Conservation (phyloP, 2,329 filamentous ascomycete genomes). For the Aspergillus phoenicis region DNA sequence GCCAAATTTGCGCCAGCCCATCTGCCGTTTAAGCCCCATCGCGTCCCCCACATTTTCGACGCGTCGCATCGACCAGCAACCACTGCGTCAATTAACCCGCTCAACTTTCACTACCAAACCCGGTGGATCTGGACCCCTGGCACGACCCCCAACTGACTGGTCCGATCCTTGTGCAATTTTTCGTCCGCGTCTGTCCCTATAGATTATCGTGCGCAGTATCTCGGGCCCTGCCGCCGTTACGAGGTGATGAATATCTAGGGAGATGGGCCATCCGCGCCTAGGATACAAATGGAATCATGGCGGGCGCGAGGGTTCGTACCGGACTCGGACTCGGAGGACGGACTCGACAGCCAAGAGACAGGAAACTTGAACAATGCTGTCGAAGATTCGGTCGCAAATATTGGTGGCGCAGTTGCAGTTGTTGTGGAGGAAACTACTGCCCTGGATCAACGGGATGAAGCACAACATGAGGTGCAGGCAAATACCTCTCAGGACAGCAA, state of each 20-base stretch:
- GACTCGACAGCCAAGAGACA: slow-evolving; percentile 39
- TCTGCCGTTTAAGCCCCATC: slow-evolving; percentile 17
- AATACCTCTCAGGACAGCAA: not conserved
- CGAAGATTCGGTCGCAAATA: slow-evolving; percentile 19
- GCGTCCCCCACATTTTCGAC: slow-evolving; percentile 33
- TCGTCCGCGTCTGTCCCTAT: not conserved
- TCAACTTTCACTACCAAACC: not conserved
- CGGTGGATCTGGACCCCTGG: not conserved
- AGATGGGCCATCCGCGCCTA: slow-evolving; percentile 39
- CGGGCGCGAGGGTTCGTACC: slow-evolving; percentile 55
- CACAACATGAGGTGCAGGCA: not conserved
- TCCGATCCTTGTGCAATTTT: not conserved
- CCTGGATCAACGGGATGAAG: not conserved
- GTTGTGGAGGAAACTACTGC: not conserved
- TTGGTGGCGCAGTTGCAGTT: not conserved
- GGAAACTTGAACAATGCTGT: slow-evolving; percentile 16
- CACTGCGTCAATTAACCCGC: slow-evolving; percentile 3
- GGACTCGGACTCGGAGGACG: slow-evolving; percentile 53
- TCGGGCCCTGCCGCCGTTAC: not conserved
- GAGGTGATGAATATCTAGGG: slow-evolving; percentile 34
- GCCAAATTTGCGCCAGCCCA: slow-evolving; percentile 24
- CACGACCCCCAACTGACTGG: not conserved
- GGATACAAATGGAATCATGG: slow-evolving; percentile 51
- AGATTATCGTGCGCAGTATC: not conserved
- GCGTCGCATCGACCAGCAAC: slow-evolving; percentile 21